A percentile compares a stretch with the other conserved stretches of the same genome.
Conservation (phyloP, 768 basidiomycete species). For the Cyclocybe aegerita region DNA sequence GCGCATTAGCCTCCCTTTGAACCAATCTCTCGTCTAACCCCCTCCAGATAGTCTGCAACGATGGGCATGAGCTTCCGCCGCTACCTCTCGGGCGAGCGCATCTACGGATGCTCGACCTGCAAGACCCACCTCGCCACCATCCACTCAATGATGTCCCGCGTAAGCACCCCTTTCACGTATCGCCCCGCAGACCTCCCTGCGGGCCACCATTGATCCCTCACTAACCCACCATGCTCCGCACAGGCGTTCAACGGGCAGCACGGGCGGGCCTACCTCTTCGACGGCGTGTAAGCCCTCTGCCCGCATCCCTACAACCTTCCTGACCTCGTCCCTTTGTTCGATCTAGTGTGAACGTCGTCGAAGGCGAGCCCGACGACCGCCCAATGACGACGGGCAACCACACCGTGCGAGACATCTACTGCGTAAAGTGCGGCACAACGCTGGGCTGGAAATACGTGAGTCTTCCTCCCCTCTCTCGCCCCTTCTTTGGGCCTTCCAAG, state of each 20-base stretch:
- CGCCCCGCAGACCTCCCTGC: conserved; percentile 14
- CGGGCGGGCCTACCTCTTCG: conserved; percentile 92
- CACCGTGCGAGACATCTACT: conserved; percentile 94
- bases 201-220: conserved; percentile 9
- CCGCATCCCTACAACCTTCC: conserved; percentile 8
- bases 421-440: conserved; percentile 80
- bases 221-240: conserved; percentile 1
- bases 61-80: conserved; percentile 93
- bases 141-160: conserved; percentile 88
- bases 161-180: conserved; percentile 36
- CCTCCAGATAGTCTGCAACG: conserved; percentile 32
- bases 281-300: conserved; percentile 72
- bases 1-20: conserved; percentile 7
- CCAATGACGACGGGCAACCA: conserved; percentile 98
- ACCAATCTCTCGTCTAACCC: conserved; percentile 30
- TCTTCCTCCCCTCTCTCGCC: conserved; percentile 10
- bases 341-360: conserved; percentile 83
- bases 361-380: conserved; percentile 88
- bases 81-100: conserved; percentile 81
- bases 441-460: conserved; percentile 99
- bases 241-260: conserved; percentile 98
- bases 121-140: conserved; percentile 90
- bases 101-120: conserved; percentile 87
- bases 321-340: conserved; percentile 10
- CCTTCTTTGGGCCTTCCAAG: conserved; percentile 6